Percentiles rank a stretch among this genome's conserved stretches.
Conservation (phyloP, 495 filamentous ascomycete species). For the Amniculicola lignicola region DNA sequence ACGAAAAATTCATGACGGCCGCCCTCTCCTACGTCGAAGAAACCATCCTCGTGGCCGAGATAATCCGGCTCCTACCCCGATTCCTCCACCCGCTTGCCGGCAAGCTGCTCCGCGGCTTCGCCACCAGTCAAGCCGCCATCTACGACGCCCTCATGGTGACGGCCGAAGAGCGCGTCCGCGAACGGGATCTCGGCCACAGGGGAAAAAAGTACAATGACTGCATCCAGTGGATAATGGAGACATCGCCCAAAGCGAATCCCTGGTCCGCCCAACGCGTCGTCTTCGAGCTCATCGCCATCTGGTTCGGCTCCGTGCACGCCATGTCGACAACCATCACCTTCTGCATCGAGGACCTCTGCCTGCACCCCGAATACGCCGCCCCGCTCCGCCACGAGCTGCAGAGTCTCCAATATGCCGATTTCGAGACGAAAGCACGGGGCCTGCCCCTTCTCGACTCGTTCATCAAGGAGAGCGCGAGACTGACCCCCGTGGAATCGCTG, state of each 20-base stretch:
- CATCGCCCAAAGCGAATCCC: not conserved
- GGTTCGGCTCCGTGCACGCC: constrained; percentile 14
- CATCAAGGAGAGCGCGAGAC: constrained; percentile 9
- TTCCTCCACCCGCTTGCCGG: not conserved
- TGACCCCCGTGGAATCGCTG: constrained; percentile 7
- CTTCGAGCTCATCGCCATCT: constrained; percentile 17
- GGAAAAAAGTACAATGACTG: constrained; percentile 3
- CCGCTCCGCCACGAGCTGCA: constrained; percentile 12
- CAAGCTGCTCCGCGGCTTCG: not conserved
- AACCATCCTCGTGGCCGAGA: not conserved
- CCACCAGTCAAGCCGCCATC: not conserved
- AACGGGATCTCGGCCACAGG: not conserved
- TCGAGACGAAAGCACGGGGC: not conserved
- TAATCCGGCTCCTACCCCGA: not conserved
- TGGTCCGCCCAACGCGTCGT: constrained; percentile 7
- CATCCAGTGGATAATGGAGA: constrained; percentile 16
- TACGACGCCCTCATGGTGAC: not conserved
- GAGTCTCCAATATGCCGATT: not conserved
- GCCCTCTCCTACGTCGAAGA: not conserved
- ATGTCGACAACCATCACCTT: constrained; percentile 3
- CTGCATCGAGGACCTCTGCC: constrained; percentile 3
- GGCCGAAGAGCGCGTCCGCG: not conserved
- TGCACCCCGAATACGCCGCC: constrained; percentile 16
- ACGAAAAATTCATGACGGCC: constrained; percentile 3
- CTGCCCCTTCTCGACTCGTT: constrained; percentile 16